A percentile compares a stretch with the other conserved stretches of the same genome.
These are phyloP conservation scores for Piper longum DNA, from an alignment of 164 flowering plant species.

Conservation along the genomic window DNA sequence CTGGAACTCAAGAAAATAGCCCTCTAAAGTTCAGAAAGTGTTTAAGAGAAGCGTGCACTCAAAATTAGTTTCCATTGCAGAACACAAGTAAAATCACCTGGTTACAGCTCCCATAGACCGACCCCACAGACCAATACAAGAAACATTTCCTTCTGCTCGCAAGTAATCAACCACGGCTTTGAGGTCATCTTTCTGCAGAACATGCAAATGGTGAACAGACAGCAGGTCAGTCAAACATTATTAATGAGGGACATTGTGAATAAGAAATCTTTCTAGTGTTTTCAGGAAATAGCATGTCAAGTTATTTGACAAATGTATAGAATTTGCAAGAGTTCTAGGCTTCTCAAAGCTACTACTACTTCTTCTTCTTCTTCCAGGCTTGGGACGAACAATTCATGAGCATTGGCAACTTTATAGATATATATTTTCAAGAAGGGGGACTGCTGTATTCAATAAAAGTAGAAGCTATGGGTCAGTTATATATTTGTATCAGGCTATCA, in stretches of 20 bases:
- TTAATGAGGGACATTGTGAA: not conserved
- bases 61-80: not conserved
- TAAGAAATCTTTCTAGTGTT: not conserved
- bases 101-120: conserved; percentile 99
- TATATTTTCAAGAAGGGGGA: too few relatives aligned
- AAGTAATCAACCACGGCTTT: conserved; percentile 70
- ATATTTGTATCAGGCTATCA: too few relatives aligned
- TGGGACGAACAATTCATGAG: too few relatives aligned
- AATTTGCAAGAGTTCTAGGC: too few relatives aligned
- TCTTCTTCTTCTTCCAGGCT: too few relatives aligned
- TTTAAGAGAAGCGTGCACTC: not conserved
- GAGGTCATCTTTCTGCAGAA: conserved; percentile 87
- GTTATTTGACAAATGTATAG: too few relatives aligned
- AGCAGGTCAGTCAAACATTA: not conserved
- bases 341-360: too few relatives aligned
- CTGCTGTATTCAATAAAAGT: too few relatives aligned
- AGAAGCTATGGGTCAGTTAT: too few relatives aligned
- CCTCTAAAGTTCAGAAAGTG: not conserved
- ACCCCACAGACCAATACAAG: conserved; percentile 97
- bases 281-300: not conserved
- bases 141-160: conserved; percentile 72
- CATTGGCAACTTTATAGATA: too few relatives aligned
- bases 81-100: conserved; percentile 28
- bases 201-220: not conserved
- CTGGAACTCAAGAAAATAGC: not conserved